Base-by-base conservation (phyloP, 192 early-diverging fungal species). In the Backusella luteola region DNA sequence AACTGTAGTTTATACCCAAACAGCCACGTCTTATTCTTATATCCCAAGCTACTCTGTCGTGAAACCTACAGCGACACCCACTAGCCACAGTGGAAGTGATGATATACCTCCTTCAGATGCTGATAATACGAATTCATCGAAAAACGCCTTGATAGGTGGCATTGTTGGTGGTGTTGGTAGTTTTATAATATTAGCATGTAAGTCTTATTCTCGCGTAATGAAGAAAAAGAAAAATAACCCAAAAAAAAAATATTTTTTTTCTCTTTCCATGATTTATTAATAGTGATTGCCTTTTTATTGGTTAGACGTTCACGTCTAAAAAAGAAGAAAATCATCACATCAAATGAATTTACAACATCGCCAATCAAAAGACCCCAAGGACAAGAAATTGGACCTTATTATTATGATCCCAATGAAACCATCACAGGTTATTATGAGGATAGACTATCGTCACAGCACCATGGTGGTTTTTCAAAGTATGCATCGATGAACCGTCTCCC, bases 341-440 rank as follows among this genome's bases (percentile, higher is more conserved):
- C 3, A 63, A 26, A 63, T 29, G 56, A 63, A 3, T 29, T 29
- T 63, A 14, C 56, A 63, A 63, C 23, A 63, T 29, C 56, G 12
- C 56, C 56, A 63, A 63, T 26, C 56, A 63, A 14, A 26, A 63
- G 23, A 12, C 56, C 56, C 11, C 23, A 9, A 23, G 23, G 23
- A 59, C 2, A 26, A 26, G 53, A 59, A 59, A 21, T 59, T 59
- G 53, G 56, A 63, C 23, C 56, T 14, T 14, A 29, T 63, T 63
- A 63, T 29, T 63, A 63, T 63, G 56, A 63, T 63, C 56, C 56
- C 9, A 63, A 63, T 63, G 56, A 63, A 63, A 14, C 56, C 8
- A 26, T 63, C 3, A 11, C 23, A 29, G 56, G 56, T 4, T 63
- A 63, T 11, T 63, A 63, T 29, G 56, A 63, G 7, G 56, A 63